phyloP scores from a whole-genome alignment of 805 yeast species.

The Candida loeiensis region DNA sequence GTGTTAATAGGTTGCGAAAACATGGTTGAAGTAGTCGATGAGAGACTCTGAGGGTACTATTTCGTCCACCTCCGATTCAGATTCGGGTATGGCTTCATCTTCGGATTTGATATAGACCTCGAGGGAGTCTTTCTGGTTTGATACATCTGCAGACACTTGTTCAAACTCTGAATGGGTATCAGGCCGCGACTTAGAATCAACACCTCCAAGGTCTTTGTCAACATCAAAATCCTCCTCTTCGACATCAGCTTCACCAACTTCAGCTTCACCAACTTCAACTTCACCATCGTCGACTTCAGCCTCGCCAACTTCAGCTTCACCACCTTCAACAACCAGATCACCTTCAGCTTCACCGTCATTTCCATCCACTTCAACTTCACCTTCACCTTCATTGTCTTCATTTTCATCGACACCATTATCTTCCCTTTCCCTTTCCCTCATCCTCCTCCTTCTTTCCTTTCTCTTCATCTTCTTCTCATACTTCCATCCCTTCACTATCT shows the following conservation, averaged over 20 bases:
- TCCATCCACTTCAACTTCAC: neutral
- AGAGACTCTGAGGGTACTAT: neutral
- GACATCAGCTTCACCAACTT: too few species aligned
- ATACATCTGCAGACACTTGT: too few species aligned
- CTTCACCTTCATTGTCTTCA: neutral
- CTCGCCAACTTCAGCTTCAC: constrained; percentile 9
- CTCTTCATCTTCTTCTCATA: constrained; percentile 9
- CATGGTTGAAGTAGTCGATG: neutral
- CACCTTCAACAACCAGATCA: neutral
- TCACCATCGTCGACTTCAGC: constrained; percentile 7
- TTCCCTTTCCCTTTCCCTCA: constrained; percentile 3
- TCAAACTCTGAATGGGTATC: too few species aligned
- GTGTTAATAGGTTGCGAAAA: neutral
- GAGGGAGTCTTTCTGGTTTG: too few species aligned
- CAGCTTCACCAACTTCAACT: too few species aligned
- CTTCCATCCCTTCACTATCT: constrained; percentile 11
- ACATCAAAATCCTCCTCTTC: constrained; percentile 10
- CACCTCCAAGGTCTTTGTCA: too few species aligned
- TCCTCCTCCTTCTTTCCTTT: neutral
- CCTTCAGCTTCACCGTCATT: neutral
- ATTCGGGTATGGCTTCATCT: neutral
- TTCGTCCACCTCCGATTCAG: constrained; percentile 1
- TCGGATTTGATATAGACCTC: too few species aligned
- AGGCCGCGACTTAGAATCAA: too few species aligned
- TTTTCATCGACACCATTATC: constrained; percentile 12